Conservation (phyloP, 2,329 filamentous ascomycete genomes). For the Microthyrium microscopicum region DNA sequence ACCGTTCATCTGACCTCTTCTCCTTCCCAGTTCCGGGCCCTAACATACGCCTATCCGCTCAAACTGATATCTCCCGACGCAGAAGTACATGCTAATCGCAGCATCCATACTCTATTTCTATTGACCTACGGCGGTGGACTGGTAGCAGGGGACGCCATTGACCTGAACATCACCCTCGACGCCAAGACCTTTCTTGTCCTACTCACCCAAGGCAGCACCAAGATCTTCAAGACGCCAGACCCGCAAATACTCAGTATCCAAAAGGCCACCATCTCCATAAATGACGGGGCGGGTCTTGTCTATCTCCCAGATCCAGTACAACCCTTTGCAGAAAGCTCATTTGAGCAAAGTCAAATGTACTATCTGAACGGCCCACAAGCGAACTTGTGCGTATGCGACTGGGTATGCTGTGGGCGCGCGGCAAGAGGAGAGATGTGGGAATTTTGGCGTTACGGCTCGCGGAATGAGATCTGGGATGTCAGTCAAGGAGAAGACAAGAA, state of each 20-base stretch:
- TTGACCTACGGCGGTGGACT: constrained; percentile 90
- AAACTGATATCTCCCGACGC: constrained; percentile 77
- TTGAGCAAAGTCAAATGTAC: constrained; percentile 73
- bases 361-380: constrained; percentile 21
- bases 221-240: constrained; percentile 70
- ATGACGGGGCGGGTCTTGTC: constrained; percentile 33
- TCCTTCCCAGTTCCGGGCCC: constrained; percentile 52
- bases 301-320: constrained; percentile 84
- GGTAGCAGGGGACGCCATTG: constrained; percentile 70
- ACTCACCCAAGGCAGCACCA: constrained; percentile 64
- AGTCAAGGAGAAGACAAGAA: constrained; percentile 13
- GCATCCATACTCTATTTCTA: constrained; percentile 63
- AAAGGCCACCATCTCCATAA: constrained; percentile 31
- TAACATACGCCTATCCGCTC: constrained; percentile 84
- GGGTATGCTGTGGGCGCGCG: constrained; percentile 77
- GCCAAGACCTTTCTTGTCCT: constrained; percentile 45
- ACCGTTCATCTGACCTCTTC: constrained; percentile 41
- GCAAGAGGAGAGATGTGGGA: constrained; percentile 84
- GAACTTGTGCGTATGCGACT: constrained; percentile 70
- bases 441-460: constrained; percentile 59
- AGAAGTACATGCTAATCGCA: constrained; percentile 42
- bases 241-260: constrained; percentile 29
- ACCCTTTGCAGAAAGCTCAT: constrained; percentile 70
- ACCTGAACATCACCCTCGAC: constrained; percentile 52
- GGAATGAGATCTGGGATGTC: constrained; percentile 68